Conservation (phyloP, 2,329 filamentous ascomycete species). For the Botryotinia globosa region DNA sequence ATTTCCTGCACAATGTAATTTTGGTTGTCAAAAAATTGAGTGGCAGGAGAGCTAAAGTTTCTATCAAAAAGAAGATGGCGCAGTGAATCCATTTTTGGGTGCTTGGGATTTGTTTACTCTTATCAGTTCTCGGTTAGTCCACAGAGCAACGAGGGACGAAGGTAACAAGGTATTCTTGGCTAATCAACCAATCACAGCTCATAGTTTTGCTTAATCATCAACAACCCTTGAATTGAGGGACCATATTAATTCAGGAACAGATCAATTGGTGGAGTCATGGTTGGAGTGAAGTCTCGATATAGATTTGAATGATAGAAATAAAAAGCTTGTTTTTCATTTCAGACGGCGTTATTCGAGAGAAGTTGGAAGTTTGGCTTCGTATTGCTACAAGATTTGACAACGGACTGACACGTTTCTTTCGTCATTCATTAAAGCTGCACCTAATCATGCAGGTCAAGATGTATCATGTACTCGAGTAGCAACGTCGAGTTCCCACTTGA, state of each 20-base stretch:
- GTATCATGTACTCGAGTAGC: too few relatives aligned
- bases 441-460: conserved; percentile 15
- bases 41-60: conserved; percentile 20
- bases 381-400: not conserved
- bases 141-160: conserved; percentile 1
- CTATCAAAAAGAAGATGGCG: conserved; percentile 19
- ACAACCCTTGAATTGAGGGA: not conserved
- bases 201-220: not conserved
- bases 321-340: conserved; percentile 4
- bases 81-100: conserved; percentile 8
- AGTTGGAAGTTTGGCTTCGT: not conserved
- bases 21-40: conserved; percentile 14
- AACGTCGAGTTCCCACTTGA: conserved; percentile 1
- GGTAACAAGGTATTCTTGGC: not conserved
- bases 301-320: not conserved
- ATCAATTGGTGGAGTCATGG: conserved; percentile 2
- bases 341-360: not conserved
- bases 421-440: conserved; percentile 1
- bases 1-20: conserved; percentile 12
- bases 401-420: conserved; percentile 10
- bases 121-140: conserved; percentile 1
- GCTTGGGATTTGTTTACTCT: conserved; percentile 16
- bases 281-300: conserved; percentile 13
- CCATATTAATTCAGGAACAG: conserved; percentile 13
- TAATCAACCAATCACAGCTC: not conserved